Base-by-base conservation (phyloP, 805 yeast species). In the Ogataea populi-albae region DNA sequence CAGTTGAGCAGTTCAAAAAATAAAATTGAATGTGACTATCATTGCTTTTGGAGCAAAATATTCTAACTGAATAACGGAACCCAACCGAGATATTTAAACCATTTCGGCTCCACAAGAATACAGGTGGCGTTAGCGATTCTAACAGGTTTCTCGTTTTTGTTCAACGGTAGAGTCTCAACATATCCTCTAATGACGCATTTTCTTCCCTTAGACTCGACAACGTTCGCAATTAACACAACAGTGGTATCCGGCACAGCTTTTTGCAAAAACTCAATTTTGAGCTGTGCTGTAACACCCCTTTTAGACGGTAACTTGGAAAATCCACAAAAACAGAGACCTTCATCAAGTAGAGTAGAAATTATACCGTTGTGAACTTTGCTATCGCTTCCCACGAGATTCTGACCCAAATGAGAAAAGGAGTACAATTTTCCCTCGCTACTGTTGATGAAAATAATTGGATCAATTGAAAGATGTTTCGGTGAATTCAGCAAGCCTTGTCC, bases 281-380 rank as follows among this genome's bases (percentile, higher is more conserved):
- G 65, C 33, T 69, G 72, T 0, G 96, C 98, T 0, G 98, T 91
- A 17, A 93, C 96, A 10, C 98, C 98, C 33, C 82, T 69, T 37
- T 78, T 73, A 38, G 79, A 77, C 1, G 98, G 98, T 9, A 91
- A 65, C 18, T 72, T 64, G 3, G 86, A 78, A 55, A 88, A 91
- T 11, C 96, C 98, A 52, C 95, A 84, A 28, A 78, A 69, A 51
- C 96, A 86, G 19, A 91, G 63, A 0, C 83, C 81, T 55, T 89
- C 97, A 60, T 91, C 98, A 35, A 91, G 43, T 10, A 91, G 57
- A 2, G 95, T 79, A 2, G 94, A 73, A 4, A 86, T 61, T 3
- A 89, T 68, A 3, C 97, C 96, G 49, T 84, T 82, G 55, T 87
- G 95, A 14, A 91, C 74, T 34, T 77, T 76, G 1, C 86, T 86